Percentiles rank a stretch among this genome's conserved stretches.
Evolutionary conservation across 208 protist genomes (phyloP).

Genomic region (Acanthamoeba castellanii): DNA sequence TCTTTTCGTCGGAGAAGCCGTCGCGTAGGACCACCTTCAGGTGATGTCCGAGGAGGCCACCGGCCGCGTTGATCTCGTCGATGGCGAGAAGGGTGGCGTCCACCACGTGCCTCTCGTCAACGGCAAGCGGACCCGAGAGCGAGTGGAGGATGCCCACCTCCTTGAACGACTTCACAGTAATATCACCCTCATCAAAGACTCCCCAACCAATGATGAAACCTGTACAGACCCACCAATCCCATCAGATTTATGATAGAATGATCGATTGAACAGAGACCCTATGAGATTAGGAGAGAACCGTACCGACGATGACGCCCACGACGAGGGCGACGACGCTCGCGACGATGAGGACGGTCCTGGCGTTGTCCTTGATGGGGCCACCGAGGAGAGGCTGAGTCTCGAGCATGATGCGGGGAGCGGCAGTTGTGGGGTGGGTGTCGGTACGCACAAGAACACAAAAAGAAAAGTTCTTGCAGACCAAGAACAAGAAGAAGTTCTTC

Average conservation of each 20-base stretch:
- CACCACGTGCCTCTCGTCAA: conserved; percentile 38
- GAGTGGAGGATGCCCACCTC: conserved; percentile 46
- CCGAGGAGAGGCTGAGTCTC: conserved; percentile 34
- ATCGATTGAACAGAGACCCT: too few relatives aligned
- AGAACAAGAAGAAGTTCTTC: background rate
- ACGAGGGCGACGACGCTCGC: background rate
- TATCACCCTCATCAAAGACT: background rate
- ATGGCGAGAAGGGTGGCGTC: conserved; percentile 59
- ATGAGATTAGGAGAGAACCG: background rate
- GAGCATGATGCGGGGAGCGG: background rate
- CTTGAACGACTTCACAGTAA: background rate
- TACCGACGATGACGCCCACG: background rate
- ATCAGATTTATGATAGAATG: background rate
- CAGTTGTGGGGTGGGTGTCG: too few relatives aligned
- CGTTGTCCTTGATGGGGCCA: background rate
- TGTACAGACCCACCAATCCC: background rate
- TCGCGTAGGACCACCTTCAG: conserved; percentile 24
- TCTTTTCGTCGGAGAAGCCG: conserved; percentile 29
- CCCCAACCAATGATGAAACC: conserved; percentile 2
- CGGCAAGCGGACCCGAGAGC: conserved; percentile 28
- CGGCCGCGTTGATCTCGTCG: conserved; percentile 45
- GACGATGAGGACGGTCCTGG: background rate
- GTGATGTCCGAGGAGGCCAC: background rate
- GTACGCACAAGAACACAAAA: background rate
- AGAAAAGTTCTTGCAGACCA: background rate